phyloP scores from a whole-genome alignment of 768 basidiomycete species.

The Hemileccinum rubropunctum region DNA sequence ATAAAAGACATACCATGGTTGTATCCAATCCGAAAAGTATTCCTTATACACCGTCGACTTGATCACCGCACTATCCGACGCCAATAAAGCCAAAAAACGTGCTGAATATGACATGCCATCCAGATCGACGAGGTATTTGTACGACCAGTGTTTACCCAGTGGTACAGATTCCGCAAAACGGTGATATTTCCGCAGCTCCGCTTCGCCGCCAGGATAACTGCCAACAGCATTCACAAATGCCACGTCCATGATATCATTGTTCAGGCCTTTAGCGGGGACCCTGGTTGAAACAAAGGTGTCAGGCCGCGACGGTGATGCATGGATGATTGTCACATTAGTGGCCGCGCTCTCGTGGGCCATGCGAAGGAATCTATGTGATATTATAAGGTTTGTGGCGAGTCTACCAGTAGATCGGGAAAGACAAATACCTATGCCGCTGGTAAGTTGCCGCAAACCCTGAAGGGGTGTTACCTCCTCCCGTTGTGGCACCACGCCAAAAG shows the following conservation, averaged over 20 bases:
- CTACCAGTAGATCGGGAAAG: constrained; percentile 3
- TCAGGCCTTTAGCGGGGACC: constrained; percentile 60
- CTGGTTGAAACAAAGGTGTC: constrained; percentile 56
- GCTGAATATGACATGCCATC: constrained; percentile 97
- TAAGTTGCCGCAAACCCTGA: constrained; percentile 79
- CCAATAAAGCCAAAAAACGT: constrained; percentile 80
- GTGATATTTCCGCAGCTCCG: constrained; percentile 59
- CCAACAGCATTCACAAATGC: constrained; percentile 81
- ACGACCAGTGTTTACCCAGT: constrained; percentile 85
- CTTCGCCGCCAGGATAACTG: constrained; percentile 73
- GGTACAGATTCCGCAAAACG: constrained; percentile 75
- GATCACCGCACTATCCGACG: constrained; percentile 84
- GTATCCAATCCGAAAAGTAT: constrained; percentile 87
- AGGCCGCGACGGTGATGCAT: constrained; percentile 62
- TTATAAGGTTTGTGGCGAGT: neutral
- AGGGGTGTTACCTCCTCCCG: constrained; percentile 88
- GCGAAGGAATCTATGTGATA: constrained; percentile 59
- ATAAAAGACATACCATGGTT: constrained; percentile 65
- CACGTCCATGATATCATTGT: constrained; percentile 80
- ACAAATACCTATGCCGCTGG: constrained; percentile 79
- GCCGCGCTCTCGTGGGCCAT: constrained; percentile 59
- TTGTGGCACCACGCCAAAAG: constrained; percentile 96
- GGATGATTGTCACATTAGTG: constrained; percentile 60
- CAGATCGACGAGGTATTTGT: constrained; percentile 90
- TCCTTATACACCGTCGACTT: constrained; percentile 92